Evolutionary conservation across 2,329 filamentous ascomycete species (phyloP).

Genomic region (Scorias spongiosa): DNA sequence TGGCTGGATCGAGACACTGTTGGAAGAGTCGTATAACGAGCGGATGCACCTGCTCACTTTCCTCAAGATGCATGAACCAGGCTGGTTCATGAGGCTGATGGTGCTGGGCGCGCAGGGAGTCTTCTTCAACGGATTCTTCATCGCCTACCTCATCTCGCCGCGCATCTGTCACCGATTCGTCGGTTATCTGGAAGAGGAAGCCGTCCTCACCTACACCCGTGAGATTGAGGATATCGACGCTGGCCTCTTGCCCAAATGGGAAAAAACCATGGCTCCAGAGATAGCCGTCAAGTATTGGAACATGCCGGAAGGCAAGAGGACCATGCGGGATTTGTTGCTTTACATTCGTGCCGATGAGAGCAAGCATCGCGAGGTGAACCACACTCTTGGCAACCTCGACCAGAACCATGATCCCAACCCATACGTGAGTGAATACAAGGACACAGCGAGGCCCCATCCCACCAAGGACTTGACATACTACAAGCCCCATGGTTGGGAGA

Average conservation of each 20-base stretch:
- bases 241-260: slow-evolving; percentile 73
- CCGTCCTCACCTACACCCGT: slow-evolving; percentile 85
- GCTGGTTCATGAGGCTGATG: slow-evolving; percentile 81
- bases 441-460: slow-evolving; percentile 50
- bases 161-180: slow-evolving; percentile 88
- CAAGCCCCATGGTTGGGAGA: slow-evolving; percentile 64
- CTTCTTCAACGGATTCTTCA: slow-evolving; percentile 89
- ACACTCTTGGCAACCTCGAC: slow-evolving; percentile 78
- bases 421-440: slow-evolving; percentile 71
- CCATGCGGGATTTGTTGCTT: slow-evolving; percentile 72
- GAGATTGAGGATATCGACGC: slow-evolving; percentile 75
- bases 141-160: slow-evolving; percentile 75
- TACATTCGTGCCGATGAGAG: slow-evolving; percentile 87
- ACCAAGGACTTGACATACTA: slow-evolving; percentile 50
- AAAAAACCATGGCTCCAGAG: slow-evolving; percentile 62
- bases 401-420: slow-evolving; percentile 83
- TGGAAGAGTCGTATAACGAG: slow-evolving; percentile 24
- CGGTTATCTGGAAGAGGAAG: slow-evolving; percentile 93
- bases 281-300: slow-evolving; percentile 88
- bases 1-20: slow-evolving; percentile 56
- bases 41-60: slow-evolving; percentile 88
- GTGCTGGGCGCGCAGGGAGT: slow-evolving; percentile 87
- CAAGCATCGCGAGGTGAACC: slow-evolving; percentile 73
- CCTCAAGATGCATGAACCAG: slow-evolving; percentile 76
- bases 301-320: slow-evolving; percentile 70